Evolutionary conservation across 257 asterid genomes (phyloP).

Genomic region (Leptodermis oblonga): DNA sequence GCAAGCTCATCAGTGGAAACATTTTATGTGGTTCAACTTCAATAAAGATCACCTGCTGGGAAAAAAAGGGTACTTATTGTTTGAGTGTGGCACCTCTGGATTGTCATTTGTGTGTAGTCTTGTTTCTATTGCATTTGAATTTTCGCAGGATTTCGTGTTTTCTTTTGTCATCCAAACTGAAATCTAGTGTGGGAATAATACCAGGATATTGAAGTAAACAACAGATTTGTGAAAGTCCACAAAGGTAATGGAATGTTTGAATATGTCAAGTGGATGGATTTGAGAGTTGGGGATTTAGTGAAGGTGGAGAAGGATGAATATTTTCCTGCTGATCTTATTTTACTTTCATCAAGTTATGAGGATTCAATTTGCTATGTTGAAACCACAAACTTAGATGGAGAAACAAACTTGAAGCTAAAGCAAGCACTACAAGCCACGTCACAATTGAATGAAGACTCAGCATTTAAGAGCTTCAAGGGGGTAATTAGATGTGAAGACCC

Average conservation of each 20-base stretch:
- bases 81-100: neutral
- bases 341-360: conserved; percentile 65
- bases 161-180: conserved; percentile 17
- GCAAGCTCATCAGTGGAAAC: neutral
- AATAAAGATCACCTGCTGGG: neutral
- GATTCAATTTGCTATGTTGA: conserved; percentile 69
- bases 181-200: conserved; percentile 15
- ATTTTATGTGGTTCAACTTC: neutral
- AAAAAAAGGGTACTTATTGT: neutral
- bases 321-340: conserved; percentile 60
- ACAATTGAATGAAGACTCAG: conserved; percentile 27
- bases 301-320: conserved; percentile 64
- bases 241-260: conserved; percentile 41
- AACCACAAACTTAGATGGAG: conserved; percentile 71
- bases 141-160: conserved; percentile 14
- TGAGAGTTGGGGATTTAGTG: conserved; percentile 63
- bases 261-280: conserved; percentile 48
- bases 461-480: conserved; percentile 40
- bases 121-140: neutral
- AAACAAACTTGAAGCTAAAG: conserved; percentile 64
- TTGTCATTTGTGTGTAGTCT: neutral
- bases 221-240: conserved; percentile 50
- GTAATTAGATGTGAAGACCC: conserved; percentile 63
- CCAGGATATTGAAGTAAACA: conserved; percentile 65
- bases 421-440: conserved; percentile 64